These are phyloP conservation scores for Saccharomyces mikatae DNA, from an alignment of 805 yeast genomes.

Conservation along the genomic window DNA sequence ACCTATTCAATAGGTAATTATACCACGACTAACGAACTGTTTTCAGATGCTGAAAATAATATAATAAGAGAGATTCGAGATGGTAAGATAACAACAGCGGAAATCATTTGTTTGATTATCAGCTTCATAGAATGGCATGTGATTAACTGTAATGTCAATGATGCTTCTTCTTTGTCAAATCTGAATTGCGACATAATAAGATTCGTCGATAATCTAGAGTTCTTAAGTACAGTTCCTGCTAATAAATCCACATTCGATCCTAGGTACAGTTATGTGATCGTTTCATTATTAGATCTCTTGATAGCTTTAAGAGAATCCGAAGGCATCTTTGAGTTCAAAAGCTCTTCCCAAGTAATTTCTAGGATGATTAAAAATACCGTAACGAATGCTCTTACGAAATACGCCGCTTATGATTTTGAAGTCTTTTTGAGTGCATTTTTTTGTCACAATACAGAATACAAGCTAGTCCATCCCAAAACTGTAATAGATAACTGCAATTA, in stretches of 20 bases:
- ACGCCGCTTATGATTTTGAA: conserved; percentile 15
- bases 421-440: conserved; percentile 11
- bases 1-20: conserved; percentile 21
- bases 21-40: conserved; percentile 30
- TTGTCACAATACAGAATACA: not conserved
- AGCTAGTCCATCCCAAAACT: not conserved
- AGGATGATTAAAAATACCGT: conserved; percentile 33
- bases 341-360: conserved; percentile 27
- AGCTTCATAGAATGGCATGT: conserved; percentile 32
- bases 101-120: conserved; percentile 33
- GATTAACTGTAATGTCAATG: conserved; percentile 26
- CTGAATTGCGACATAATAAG: conserved; percentile 23
- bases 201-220: conserved; percentile 18
- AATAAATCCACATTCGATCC: conserved; percentile 27
- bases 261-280: conserved; percentile 18
- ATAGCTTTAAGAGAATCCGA: conserved; percentile 28
- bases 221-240: conserved; percentile 24
- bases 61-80: conserved; percentile 17
- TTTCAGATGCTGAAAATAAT: conserved; percentile 34
- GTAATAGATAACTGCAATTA: conserved; percentile 6
- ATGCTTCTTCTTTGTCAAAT: conserved; percentile 30
- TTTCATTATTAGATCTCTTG: conserved; percentile 23
- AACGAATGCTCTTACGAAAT: conserved; percentile 25
- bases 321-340: conserved; percentile 25
- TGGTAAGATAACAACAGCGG: conserved; percentile 34